phyloP scores from a whole-genome alignment of 2,329 filamentous ascomycete genomes.

The Ambrosiella xylebori region DNA sequence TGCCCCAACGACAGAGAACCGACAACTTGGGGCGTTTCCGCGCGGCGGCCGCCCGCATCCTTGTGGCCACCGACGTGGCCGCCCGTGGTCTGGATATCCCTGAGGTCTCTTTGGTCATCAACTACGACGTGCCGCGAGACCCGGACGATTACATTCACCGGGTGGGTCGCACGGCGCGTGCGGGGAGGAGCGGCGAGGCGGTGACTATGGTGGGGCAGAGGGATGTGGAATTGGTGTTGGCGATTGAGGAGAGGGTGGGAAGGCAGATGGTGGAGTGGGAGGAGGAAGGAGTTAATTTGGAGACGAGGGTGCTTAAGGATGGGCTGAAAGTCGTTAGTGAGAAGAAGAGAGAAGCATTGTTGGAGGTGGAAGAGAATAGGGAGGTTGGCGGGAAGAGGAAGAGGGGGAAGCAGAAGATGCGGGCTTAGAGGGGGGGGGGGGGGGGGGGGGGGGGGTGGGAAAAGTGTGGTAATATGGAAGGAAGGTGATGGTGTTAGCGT shows the following conservation, averaged over 20 bases:
- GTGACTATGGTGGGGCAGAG: conserved; percentile 84
- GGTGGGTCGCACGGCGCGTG: conserved; percentile 86
- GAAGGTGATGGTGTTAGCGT: not conserved
- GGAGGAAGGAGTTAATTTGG: conserved; percentile 88
- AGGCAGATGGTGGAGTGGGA: conserved; percentile 65
- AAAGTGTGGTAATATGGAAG: not conserved
- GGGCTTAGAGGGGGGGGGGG: not conserved
- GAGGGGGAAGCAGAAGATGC: conserved; percentile 37
- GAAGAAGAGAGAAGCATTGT: conserved; percentile 79
- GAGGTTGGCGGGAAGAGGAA: conserved; percentile 80
- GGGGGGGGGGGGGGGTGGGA: not conserved
- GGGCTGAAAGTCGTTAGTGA: conserved; percentile 80
- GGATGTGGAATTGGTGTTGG: conserved; percentile 78
- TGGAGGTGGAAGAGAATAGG: conserved; percentile 82
- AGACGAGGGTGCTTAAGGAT: conserved; percentile 71
- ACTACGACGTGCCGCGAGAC: conserved; percentile 91
- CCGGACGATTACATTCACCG: conserved; percentile 96
- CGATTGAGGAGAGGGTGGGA: conserved; percentile 73
- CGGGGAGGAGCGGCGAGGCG: conserved; percentile 64
- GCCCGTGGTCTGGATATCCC: conserved; percentile 91
- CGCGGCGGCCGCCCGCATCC: conserved; percentile 68
- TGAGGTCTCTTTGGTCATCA: conserved; percentile 74
- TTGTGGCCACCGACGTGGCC: conserved; percentile 91
- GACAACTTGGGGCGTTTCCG: conserved; percentile 85
- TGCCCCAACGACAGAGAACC: conserved; percentile 69